Percentiles rank a stretch among this genome's conserved stretches.
Evolutionary conservation across 2,329 filamentous ascomycete species (phyloP).

Genomic region (Diaporthe vexans): DNA sequence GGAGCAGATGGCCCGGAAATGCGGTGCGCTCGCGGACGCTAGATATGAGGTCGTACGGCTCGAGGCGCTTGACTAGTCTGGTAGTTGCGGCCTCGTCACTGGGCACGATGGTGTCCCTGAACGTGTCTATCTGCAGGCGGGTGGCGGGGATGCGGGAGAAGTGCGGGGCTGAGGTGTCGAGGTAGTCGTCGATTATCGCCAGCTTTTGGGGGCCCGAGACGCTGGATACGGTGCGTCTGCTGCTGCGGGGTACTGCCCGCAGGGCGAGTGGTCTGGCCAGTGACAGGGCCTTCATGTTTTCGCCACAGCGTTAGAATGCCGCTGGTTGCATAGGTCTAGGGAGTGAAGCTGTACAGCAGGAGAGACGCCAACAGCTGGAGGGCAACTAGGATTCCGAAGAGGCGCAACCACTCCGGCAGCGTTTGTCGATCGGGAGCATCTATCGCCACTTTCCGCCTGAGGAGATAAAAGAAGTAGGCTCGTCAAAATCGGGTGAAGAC

Average conservation of each 20-base stretch:
- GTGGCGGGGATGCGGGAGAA: conserved; percentile 60
- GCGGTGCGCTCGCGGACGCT: conserved; percentile 77
- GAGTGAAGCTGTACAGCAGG: neutral
- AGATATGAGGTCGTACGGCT: conserved; percentile 68
- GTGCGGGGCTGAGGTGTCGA: conserved; percentile 61
- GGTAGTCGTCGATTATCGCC: conserved; percentile 72
- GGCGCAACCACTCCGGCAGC: neutral
- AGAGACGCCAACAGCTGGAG: neutral
- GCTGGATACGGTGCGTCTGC: neutral
- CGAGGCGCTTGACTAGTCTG: conserved; percentile 64
- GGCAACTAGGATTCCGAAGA: neutral
- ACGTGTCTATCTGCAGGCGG: conserved; percentile 61
- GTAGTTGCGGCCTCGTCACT: conserved; percentile 48
- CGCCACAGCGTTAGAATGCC: neutral
- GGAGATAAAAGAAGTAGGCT: too few species aligned
- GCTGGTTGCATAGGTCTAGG: neutral
- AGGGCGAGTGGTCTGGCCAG: neutral
- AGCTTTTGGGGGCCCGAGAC: conserved; percentile 47
- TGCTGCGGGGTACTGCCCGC: neutral
- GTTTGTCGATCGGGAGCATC: neutral
- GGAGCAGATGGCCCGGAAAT: conserved; percentile 67
- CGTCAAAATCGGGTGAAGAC: neutral
- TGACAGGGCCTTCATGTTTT: neutral
- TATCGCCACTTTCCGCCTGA: neutral
- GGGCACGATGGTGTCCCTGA: conserved; percentile 66